Evolutionary conservation across 768 basidiomycete species (phyloP).

Genomic region (Cystofilobasidium capitatum): DNA sequence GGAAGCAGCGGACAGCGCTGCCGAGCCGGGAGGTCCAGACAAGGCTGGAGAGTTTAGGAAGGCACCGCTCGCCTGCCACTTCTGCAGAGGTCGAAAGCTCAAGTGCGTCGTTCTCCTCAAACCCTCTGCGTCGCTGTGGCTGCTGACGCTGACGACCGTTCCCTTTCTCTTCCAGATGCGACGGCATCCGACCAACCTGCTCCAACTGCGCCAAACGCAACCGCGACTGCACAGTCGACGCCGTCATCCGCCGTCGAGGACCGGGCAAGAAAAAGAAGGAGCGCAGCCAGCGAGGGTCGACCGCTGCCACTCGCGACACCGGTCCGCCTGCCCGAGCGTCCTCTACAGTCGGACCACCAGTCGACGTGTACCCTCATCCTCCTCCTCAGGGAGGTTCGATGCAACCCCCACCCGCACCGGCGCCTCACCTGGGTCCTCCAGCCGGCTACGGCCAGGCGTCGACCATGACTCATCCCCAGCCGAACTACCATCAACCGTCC

Average conservation of each 20-base stretch:
- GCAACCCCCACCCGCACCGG: too few relatives aligned
- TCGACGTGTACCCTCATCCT: too few relatives aligned
- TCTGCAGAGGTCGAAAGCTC: conserved; percentile 40
- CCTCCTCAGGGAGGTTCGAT: too few relatives aligned
- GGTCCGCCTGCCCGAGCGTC: too few relatives aligned
- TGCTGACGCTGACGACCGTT: not conserved
- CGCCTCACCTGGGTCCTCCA: too few relatives aligned
- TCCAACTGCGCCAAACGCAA: conserved; percentile 37
- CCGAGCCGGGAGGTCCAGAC: not conserved
- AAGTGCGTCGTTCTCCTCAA: conserved; percentile 32
- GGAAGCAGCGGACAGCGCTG: not conserved
- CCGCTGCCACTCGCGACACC: not conserved
- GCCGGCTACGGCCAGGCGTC: too few relatives aligned
- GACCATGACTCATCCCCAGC: too few relatives aligned
- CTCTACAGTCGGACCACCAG: too few relatives aligned
- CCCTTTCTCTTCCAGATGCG: conserved; percentile 31
- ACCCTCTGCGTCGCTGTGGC: not conserved
- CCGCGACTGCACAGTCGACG: conserved; percentile 38
- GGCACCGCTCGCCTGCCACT: conserved; percentile 40
- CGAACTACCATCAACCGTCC: too few relatives aligned
- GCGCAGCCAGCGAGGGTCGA: conserved; percentile 28
- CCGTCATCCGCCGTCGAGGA: conserved; percentile 38
- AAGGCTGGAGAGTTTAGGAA: conserved; percentile 17
- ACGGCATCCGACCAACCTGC: conserved; percentile 37
- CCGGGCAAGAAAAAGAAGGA: conserved; percentile 41